Evolutionary conservation across 208 protist species (phyloP).

Genomic region (Pavlovales sp.): DNA sequence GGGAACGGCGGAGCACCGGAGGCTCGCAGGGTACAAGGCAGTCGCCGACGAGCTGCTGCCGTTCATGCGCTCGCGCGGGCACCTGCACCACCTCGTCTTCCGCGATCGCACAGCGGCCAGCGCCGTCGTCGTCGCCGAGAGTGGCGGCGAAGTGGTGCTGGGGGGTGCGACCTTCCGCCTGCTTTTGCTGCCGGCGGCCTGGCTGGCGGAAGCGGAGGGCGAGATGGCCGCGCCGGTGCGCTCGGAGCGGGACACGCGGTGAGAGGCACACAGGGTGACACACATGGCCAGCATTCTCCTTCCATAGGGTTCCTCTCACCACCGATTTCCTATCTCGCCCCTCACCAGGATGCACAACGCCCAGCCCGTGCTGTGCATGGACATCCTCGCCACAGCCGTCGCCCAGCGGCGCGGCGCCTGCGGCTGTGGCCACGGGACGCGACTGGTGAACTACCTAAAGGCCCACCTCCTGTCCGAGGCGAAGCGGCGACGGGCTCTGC

Average conservation of each 20-base stretch:
- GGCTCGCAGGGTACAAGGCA: neutral
- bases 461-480: neutral
- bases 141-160: neutral
- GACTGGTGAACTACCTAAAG: neutral
- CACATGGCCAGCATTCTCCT: too few relatives aligned
- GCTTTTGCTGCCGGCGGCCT: neutral
- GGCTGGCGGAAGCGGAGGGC: neutral
- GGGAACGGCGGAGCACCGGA: neutral
- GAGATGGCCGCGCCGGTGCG: too few relatives aligned
- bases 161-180: constrained; percentile 1
- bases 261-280: too few relatives aligned
- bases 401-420: neutral
- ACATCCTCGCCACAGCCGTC: neutral
- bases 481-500: too few relatives aligned
- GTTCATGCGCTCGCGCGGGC: neutral
- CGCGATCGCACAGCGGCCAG: neutral
- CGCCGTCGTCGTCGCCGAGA: neutral
- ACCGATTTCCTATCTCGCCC: too few relatives aligned
- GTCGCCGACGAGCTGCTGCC: constrained; percentile 13
- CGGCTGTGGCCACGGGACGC: neutral
- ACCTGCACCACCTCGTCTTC: constrained; percentile 18
- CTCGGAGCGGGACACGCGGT: too few relatives aligned
- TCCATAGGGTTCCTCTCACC: too few relatives aligned
- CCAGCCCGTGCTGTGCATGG: neutral
- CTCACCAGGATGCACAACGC: too few relatives aligned